Conservation (phyloP, 2,329 filamentous ascomycete species). For the Colletotrichum eleusines region DNA sequence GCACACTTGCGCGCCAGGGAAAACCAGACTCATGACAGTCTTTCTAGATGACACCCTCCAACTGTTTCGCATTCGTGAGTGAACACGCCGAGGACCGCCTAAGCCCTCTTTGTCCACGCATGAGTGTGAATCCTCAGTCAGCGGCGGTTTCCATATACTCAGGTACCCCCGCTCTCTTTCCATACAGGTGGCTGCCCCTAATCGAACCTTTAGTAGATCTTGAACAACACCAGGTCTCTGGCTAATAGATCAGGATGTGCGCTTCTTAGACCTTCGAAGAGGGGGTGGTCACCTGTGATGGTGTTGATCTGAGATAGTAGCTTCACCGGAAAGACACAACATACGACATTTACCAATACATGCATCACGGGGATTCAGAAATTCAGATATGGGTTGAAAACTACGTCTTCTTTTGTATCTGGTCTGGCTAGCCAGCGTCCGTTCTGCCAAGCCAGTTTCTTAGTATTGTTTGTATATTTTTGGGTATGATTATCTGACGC, state of each 20-base stretch:
- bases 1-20: neutral
- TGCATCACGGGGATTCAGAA: neutral
- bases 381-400: neutral
- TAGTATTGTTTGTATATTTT: neutral
- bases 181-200: neutral
- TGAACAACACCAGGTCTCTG: neutral
- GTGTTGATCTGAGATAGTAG: neutral
- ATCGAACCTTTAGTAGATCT: no score
- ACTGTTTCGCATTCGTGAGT: no score
- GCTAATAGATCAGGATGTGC: no score
- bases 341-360: neutral
- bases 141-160: neutral
- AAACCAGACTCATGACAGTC: neutral
- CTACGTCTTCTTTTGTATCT: neutral
- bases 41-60: no score
- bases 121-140: neutral
- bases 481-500: slow-evolving; percentile 15
- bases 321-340: neutral
- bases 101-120: no score
- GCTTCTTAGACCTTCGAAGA: neutral
- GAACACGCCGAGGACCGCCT: no score
- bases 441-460: neutral
- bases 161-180: neutral
- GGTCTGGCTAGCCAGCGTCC: neutral
- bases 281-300: no score